Conservation (phyloP, 2,329 filamentous ascomycete genomes). For the Claviceps lovelessii region DNA sequence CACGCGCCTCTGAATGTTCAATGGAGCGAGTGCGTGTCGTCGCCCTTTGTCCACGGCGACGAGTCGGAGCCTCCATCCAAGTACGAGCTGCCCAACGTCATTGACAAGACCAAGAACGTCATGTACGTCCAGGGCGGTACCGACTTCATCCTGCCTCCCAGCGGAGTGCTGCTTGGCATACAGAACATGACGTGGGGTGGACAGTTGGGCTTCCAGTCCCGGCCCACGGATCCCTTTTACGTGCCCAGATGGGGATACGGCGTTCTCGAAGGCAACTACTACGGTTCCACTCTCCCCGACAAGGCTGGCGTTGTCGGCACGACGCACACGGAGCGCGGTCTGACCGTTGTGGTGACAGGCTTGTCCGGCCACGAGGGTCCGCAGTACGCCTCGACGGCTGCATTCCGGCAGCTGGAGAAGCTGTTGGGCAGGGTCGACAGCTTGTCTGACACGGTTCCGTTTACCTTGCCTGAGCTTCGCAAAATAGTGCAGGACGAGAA, state of each 20-base stretch:
- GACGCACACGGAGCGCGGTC: conserved; percentile 56
- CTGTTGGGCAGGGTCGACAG: conserved; percentile 54
- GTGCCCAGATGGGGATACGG: conserved; percentile 33
- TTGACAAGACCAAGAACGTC: conserved; percentile 58
- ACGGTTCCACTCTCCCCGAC: conserved; percentile 31
- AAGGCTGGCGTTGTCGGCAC: conserved; percentile 56
- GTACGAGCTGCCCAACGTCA: conserved; percentile 51
- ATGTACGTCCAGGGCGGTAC: conserved; percentile 59
- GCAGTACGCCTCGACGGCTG: conserved; percentile 52
- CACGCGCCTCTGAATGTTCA: conserved; percentile 39
- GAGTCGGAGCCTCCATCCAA: conserved; percentile 31
- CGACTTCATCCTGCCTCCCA: conserved; percentile 53
- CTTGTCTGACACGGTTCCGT: conserved; percentile 28
- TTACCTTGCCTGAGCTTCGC: conserved; percentile 14
- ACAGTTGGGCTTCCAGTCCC: conserved; percentile 49
- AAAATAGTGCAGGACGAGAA: conserved; percentile 8
- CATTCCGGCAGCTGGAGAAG: conserved; percentile 61
- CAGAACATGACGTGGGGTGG: conserved; percentile 77
- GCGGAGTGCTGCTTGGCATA: conserved; percentile 56
- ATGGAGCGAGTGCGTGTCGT: conserved; percentile 7
- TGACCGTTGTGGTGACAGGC: conserved; percentile 55
- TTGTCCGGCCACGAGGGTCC: conserved; percentile 54
- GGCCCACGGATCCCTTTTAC: conserved; percentile 49
- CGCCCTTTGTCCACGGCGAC: conserved; percentile 11
- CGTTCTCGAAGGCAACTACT: conserved; percentile 31